phyloP scores from a whole-genome alignment of 768 basidiomycete species.

The Rhodotorula taiwanensis region DNA sequence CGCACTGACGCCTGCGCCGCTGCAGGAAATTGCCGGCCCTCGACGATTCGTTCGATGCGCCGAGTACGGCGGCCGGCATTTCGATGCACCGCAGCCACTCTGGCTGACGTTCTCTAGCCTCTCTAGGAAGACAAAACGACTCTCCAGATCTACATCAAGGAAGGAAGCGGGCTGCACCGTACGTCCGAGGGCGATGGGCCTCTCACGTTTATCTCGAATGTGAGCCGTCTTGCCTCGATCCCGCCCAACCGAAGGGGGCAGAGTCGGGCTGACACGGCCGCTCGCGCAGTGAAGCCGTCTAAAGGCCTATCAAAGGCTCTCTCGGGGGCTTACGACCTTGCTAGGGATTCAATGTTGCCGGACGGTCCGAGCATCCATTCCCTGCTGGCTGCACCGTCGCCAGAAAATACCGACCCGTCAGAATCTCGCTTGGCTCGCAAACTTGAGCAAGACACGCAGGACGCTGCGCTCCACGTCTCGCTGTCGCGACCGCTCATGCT shows the following conservation, averaged over 20 bases:
- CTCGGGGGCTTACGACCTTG: too few species aligned
- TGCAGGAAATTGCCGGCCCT: slow-evolving; percentile 27
- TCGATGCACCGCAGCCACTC: too few species aligned
- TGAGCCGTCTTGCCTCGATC: slow-evolving; percentile 16
- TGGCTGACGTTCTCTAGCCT: too few species aligned
- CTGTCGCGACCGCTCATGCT: slow-evolving; percentile 75
- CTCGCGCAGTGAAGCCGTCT: background rate
- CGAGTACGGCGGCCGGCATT: background rate
- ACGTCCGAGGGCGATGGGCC: slow-evolving; percentile 79
- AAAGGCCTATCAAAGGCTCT: slow-evolving; percentile 43
- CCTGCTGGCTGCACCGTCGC: slow-evolving; percentile 43
- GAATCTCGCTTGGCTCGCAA: slow-evolving; percentile 49
- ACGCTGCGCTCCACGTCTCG: slow-evolving; percentile 73
- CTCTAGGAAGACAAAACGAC: slow-evolving; percentile 46
- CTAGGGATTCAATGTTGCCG: too few species aligned
- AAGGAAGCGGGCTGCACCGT: slow-evolving; percentile 63
- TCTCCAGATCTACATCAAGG: slow-evolving; percentile 79
- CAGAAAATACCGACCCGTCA: background rate
- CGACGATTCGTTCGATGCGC: slow-evolving; percentile 13
- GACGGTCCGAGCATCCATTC: slow-evolving; percentile 42
- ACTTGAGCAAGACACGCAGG: slow-evolving; percentile 46
- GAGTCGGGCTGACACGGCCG: background rate
- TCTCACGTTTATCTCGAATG: slow-evolving; percentile 70
- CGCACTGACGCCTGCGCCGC: rapidly evolving
- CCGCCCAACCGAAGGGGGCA: background rate